A percentile compares a stretch with the other conserved stretches of the same genome.
phyloP scores from a whole-genome alignment of 2,329 filamentous ascomycete genomes.

The Dactylellina cionopaga region DNA sequence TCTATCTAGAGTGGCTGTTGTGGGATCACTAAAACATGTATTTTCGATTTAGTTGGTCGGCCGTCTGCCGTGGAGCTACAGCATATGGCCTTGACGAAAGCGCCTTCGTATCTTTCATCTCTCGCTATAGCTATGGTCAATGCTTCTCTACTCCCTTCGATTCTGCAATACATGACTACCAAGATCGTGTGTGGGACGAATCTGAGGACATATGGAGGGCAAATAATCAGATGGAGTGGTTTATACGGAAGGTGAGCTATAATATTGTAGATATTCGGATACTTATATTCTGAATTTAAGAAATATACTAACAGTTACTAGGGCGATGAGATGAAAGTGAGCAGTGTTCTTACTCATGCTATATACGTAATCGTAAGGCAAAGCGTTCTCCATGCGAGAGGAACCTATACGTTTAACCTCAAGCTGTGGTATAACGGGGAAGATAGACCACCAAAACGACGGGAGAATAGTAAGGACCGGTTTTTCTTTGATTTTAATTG shows the following conservation, averaged over 20 bases:
- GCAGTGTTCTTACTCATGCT: not conserved
- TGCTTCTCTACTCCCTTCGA: not conserved
- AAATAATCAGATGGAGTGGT: slow-evolving; percentile 14
- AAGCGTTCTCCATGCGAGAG: not conserved
- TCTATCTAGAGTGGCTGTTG: too few species aligned
- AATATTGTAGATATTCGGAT: not conserved
- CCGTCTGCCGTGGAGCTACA: slow-evolving; percentile 24
- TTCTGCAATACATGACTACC: slow-evolving; percentile 1
- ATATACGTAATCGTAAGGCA: not conserved
- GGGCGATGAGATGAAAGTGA: slow-evolving; percentile 14
- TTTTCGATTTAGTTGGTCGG: slow-evolving; percentile 1
- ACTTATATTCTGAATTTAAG: not conserved
- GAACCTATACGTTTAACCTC: not conserved
- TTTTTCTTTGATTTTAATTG: too few species aligned
- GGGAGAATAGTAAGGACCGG: slow-evolving; percentile 1
- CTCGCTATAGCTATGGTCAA: slow-evolving; percentile 19
- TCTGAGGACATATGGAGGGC: slow-evolving; percentile 15
- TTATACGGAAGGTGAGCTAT: not conserved
- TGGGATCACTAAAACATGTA: too few species aligned
- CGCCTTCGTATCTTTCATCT: not conserved
- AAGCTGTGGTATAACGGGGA: slow-evolving; percentile 10
- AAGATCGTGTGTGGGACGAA: slow-evolving; percentile 1
- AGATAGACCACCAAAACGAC: not conserved
- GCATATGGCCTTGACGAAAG: slow-evolving; percentile 13
- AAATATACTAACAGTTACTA: not conserved